Evolutionary conservation across 345 rosid genomes (phyloP).

Genomic region (Zanthoxylum bungeanum): DNA sequence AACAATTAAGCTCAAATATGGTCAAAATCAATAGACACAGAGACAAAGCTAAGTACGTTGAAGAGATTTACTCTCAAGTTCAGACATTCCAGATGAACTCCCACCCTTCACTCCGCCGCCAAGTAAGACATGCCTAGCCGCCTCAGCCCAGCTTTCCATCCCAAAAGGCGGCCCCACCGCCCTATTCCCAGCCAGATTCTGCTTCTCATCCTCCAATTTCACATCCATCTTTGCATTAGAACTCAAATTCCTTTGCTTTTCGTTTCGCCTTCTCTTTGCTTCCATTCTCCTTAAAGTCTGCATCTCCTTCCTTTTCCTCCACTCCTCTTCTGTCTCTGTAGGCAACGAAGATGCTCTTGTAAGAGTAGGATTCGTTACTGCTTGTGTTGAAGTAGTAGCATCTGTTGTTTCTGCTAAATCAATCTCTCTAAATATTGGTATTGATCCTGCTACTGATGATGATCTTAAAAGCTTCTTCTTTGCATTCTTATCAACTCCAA

Average conservation of each 20-base stretch:
- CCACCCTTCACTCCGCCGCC: conserved; percentile 32
- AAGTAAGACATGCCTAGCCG: conserved; percentile 23
- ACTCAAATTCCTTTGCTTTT: conserved; percentile 66
- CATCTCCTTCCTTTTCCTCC: conserved; percentile 89
- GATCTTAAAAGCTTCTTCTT: conserved; percentile 57
- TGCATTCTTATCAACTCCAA: conserved; percentile 73
- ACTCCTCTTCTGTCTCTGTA: conserved; percentile 82
- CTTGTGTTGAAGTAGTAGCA: conserved; percentile 10
- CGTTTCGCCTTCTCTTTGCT: conserved; percentile 77
- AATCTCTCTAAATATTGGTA: conserved; percentile 35
- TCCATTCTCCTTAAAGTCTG: conserved; percentile 80
- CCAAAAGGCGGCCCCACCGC: conserved; percentile 30
- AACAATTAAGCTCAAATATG: background rate
- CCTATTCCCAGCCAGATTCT: conserved; percentile 25
- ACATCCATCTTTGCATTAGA: background rate
- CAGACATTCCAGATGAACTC: conserved; percentile 60
- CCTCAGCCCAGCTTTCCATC: conserved; percentile 37
- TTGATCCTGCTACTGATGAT: conserved; percentile 63
- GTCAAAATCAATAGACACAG: background rate
- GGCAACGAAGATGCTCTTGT: conserved; percentile 82
- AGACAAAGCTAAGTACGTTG: conserved; percentile 42
- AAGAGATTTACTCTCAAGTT: conserved; percentile 51
- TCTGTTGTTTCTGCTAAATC: conserved; percentile 9
- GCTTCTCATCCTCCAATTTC: conserved; percentile 34
- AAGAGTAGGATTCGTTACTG: conserved; percentile 45